These are phyloP conservation scores for Camelina neglecta DNA, from an alignment of 345 rosid genomes.

Conservation along the genomic window DNA sequence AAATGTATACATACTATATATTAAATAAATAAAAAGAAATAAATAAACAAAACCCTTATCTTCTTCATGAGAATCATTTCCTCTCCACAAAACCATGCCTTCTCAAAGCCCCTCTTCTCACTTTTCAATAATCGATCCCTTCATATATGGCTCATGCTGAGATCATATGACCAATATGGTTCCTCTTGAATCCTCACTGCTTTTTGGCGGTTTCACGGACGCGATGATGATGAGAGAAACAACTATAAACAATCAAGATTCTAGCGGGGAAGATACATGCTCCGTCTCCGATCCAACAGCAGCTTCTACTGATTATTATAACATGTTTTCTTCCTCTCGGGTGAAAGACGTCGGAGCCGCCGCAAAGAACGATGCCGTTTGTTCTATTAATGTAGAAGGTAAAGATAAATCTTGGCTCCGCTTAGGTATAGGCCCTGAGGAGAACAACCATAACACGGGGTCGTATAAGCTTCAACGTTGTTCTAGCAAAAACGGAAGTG, in stretches of 20 bases:
- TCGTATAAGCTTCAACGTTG: constrained; percentile 42
- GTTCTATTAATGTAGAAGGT: constrained; percentile 33
- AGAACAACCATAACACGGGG: constrained; percentile 24
- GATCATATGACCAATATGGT: constrained; percentile 70
- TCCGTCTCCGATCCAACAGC: constrained; percentile 57
- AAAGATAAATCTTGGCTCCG: constrained; percentile 77
- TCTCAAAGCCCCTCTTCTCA: constrained; percentile 38
- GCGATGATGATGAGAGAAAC: constrained; percentile 40
- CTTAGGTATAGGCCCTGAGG: constrained; percentile 70
- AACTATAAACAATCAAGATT: constrained; percentile 40
- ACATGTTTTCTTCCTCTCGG: constrained; percentile 48
- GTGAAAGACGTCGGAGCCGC: constrained; percentile 41
- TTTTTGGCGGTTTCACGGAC: constrained; percentile 34
- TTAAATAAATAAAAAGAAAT: constrained; percentile 11
- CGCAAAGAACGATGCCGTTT: constrained; percentile 28
- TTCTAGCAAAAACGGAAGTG: constrained; percentile 45
- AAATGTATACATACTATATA: neutral
- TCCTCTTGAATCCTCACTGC: constrained; percentile 59
- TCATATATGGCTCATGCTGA: constrained; percentile 33
- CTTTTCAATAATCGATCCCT: constrained; percentile 26
- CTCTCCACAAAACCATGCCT: constrained; percentile 53
- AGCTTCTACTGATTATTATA: constrained; percentile 31
- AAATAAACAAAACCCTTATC: constrained; percentile 49
- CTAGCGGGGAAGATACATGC: constrained; percentile 47
- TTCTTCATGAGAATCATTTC: constrained; percentile 58